phyloP scores from a whole-genome alignment of 257 asterid species.

The Voacanga thouarsii region DNA sequence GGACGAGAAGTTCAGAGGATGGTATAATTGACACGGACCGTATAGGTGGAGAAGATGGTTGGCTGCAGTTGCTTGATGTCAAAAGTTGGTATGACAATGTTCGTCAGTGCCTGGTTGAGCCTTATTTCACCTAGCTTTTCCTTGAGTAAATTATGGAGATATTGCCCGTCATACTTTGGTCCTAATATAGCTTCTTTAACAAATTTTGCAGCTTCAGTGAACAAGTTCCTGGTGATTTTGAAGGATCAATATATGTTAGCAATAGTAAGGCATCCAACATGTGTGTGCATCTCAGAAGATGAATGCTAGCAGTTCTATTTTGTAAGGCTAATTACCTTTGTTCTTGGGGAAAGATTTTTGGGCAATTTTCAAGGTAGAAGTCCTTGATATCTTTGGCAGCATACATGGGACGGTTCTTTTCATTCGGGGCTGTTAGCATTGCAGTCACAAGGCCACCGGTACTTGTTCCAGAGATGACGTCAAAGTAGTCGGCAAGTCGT shows the following conservation, averaged over 20 bases:
- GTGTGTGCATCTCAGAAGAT: too few relatives aligned
- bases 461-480: conserved; percentile 66
- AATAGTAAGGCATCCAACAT: too few relatives aligned
- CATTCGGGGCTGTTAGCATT: conserved; percentile 52
- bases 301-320: too few relatives aligned
- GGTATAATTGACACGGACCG: background rate
- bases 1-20: background rate
- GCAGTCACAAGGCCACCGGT: conserved; percentile 63
- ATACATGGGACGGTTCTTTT: conserved; percentile 42
- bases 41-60: conserved; percentile 26
- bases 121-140: conserved; percentile 32
- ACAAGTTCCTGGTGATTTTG: conserved; percentile 2
- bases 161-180: conserved; percentile 53
- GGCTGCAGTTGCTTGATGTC: conserved; percentile 65
- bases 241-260: background rate
- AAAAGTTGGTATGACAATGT: conserved; percentile 66
- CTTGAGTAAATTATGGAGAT: conserved; percentile 40
- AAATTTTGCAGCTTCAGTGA: background rate
- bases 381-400: conserved; percentile 53
- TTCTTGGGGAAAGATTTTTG: conserved; percentile 39
- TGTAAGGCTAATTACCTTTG: background rate
- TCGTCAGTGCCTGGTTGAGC: conserved; percentile 51
- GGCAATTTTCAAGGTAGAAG: conserved; percentile 39
- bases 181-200: conserved; percentile 27
- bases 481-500: conserved; percentile 59